A percentile compares a stretch with the other conserved stretches of the same genome.
phyloP scores from a whole-genome alignment of 768 basidiomycete species.

The Naganishia randhawae region DNA sequence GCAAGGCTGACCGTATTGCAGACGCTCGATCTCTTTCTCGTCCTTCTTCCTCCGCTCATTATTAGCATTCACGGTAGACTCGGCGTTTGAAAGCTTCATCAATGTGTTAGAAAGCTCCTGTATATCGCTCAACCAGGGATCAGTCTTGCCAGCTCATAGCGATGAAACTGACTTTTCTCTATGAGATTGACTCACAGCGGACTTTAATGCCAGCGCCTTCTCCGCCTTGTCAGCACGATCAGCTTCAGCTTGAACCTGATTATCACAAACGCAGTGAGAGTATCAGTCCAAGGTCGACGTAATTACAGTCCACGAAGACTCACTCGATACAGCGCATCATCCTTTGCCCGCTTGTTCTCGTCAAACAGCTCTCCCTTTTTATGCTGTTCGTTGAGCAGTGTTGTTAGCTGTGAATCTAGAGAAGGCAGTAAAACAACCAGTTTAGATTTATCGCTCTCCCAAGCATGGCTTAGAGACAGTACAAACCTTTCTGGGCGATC shows the following conservation, averaged over 20 bases:
- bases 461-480: constrained; percentile 7
- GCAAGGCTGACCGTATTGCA: constrained; percentile 39
- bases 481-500: constrained; percentile 44
- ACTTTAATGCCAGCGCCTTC: constrained; percentile 29
- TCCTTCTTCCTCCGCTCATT: constrained; percentile 37
- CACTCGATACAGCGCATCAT: constrained; percentile 43
- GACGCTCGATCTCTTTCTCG: constrained; percentile 41
- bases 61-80: constrained; percentile 37
- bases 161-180: neutral
- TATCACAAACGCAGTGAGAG: neutral
- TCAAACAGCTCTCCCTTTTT: constrained; percentile 40
- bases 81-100: constrained; percentile 43
- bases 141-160: neutral
- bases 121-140: neutral
- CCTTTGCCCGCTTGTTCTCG: constrained; percentile 32
- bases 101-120: constrained; percentile 43
- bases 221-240: constrained; percentile 39
- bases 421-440: neutral
- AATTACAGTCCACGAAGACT: neutral
- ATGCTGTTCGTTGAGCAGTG: constrained; percentile 44
- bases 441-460: no score
- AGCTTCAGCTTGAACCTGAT: constrained; percentile 39
- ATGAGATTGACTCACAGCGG: constrained; percentile 26
- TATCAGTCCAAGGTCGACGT: neutral
- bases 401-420: constrained; percentile 23